A percentile compares a stretch with the other conserved stretches of the same genome.
These are phyloP conservation scores for Piper longum DNA, from an alignment of 164 flowering plant genomes.

Conservation along the genomic window DNA sequence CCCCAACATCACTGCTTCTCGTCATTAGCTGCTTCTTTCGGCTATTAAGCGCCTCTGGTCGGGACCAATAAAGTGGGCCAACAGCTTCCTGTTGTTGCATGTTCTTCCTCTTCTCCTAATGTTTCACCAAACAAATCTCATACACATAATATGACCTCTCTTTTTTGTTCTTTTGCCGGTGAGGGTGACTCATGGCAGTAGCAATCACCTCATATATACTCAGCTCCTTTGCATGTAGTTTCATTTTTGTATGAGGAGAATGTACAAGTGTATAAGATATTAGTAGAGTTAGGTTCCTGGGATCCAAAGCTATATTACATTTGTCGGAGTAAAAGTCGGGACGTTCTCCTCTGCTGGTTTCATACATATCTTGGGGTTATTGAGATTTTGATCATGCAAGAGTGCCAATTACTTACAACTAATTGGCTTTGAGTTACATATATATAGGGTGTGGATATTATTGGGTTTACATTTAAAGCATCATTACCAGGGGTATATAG, in stretches of 20 bases:
- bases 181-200: neutral
- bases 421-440: too few species aligned
- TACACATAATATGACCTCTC: slow-evolving; percentile 6
- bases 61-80: neutral
- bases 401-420: too few species aligned
- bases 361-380: too few species aligned
- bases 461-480: neutral
- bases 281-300: neutral
- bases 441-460: too few species aligned
- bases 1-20: slow-evolving; percentile 1
- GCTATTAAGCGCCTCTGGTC: neutral
- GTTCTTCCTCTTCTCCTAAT: neutral
- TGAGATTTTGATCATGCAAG: too few species aligned
- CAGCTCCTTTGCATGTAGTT: neutral
- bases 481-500: too few species aligned
- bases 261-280: neutral
- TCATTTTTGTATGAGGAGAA: neutral
- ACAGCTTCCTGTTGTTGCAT: neutral
- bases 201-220: neutral
- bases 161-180: neutral
- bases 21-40: neutral
- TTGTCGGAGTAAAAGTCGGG: too few species aligned
- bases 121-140: neutral
- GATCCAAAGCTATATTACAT: neutral
- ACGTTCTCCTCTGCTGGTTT: too few species aligned